A percentile compares a stretch with the other conserved stretches of the same genome.
phyloP scores from a whole-genome alignment of 1,284 basidiomycete genomes.

The Agaricales sp. region DNA sequence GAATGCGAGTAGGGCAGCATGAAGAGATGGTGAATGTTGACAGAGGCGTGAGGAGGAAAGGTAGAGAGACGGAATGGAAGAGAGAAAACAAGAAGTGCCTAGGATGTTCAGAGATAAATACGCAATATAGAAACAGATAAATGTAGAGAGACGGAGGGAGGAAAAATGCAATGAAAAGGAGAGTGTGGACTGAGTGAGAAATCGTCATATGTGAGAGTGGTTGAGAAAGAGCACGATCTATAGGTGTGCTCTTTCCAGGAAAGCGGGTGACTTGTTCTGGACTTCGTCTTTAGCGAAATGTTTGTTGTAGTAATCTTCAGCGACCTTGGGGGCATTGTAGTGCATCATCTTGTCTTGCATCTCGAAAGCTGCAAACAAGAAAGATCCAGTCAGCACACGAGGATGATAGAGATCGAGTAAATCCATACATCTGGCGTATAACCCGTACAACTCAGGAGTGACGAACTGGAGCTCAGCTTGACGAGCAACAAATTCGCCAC shows the following conservation, averaged over 20 bases:
- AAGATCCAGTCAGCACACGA: too few relatives aligned
- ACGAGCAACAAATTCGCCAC: constrained; percentile 13
- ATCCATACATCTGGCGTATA: background rate
- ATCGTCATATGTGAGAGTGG: too few relatives aligned
- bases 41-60: too few relatives aligned
- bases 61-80: too few relatives aligned
- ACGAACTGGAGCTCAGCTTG: constrained; percentile 5
- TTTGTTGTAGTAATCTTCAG: background rate
- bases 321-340: background rate
- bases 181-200: too few relatives aligned
- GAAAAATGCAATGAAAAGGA: too few relatives aligned
- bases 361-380: background rate
- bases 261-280: background rate
- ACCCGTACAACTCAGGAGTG: background rate
- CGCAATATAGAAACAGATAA: background rate
- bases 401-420: too few relatives aligned
- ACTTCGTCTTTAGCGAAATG: background rate
- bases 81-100: too few relatives aligned
- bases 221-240: too few relatives aligned
- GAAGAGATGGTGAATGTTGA: too few relatives aligned
- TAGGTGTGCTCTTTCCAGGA: background rate
- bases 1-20: too few relatives aligned
- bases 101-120: too few relatives aligned
- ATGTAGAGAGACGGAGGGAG: background rate
- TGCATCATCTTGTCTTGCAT: background rate